phyloP scores from a whole-genome alignment of 148 eudicot species.

The Tetragonia tetragonoides region DNA sequence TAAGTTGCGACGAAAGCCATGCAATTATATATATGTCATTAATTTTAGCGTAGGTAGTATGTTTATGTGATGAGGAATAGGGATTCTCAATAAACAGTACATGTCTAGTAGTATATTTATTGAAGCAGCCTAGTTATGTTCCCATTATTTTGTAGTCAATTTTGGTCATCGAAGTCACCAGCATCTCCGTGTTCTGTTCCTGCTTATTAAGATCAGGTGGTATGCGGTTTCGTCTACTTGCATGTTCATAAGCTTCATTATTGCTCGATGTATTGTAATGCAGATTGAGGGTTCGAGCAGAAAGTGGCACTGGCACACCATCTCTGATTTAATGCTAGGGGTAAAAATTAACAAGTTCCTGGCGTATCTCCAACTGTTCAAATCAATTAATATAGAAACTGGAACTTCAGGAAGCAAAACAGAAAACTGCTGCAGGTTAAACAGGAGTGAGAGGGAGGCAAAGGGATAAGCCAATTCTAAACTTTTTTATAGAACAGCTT shows the following conservation, averaged over 20 bases:
- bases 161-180: neutral
- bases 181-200: too few species aligned
- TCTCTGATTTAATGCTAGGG: too few species aligned
- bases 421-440: neutral
- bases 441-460: too few species aligned
- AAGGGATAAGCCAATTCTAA: too few species aligned
- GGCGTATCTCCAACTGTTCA: too few species aligned
- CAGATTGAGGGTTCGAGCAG: neutral
- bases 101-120: neutral
- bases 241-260: neutral
- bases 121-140: too few species aligned
- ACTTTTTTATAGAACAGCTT: neutral
- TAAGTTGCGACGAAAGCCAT: neutral
- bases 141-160: neutral
- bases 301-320: neutral
- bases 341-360: too few species aligned
- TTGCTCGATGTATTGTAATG: neutral
- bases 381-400: neutral
- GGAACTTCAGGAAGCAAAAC: neutral
- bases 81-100: neutral
- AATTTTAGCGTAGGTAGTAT: slow-evolving; percentile 7
- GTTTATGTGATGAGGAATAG: neutral
- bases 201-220: too few species aligned
- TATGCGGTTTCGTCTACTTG: too few species aligned
- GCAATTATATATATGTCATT: slow-evolving; percentile 12